A percentile compares a stretch with the other conserved stretches of the same genome.
Evolutionary conservation across 163 green algal genomes (phyloP).

Genomic region (Picocystis sp.): DNA sequence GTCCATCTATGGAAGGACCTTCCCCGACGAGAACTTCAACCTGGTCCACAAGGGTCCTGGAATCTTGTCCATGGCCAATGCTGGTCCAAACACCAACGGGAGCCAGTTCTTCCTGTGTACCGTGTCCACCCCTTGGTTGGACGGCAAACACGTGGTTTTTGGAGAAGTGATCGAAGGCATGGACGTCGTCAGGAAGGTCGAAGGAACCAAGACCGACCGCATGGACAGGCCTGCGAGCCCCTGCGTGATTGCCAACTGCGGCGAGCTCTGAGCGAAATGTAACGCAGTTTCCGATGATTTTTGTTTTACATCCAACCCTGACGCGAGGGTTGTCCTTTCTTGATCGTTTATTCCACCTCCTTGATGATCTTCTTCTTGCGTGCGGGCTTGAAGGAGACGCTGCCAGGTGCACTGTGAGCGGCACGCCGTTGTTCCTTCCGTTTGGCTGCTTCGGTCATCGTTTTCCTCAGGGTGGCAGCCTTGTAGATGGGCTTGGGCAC

Average conservation of each 20-base stretch:
- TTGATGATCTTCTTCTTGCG: slow-evolving; percentile 79
- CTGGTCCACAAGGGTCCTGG: slow-evolving; percentile 45
- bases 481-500: slow-evolving; percentile 62
- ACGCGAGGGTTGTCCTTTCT: neutral
- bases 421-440: slow-evolving; percentile 49
- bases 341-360: slow-evolving; percentile 47
- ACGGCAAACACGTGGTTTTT: slow-evolving; percentile 52
- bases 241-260: slow-evolving; percentile 38
- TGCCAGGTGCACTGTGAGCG: slow-evolving; percentile 56
- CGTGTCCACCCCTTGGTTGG: slow-evolving; percentile 34
- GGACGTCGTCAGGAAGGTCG: slow-evolving; percentile 39
- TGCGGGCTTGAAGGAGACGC: slow-evolving; percentile 49
- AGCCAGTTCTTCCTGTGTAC: slow-evolving; percentile 63
- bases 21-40: slow-evolving; percentile 67
- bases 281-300: neutral
- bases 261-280: slow-evolving; percentile 23
- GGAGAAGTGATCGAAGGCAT: slow-evolving; percentile 41
- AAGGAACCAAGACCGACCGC: slow-evolving; percentile 21
- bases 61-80: slow-evolving; percentile 72
- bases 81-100: slow-evolving; percentile 65
- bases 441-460: slow-evolving; percentile 50
- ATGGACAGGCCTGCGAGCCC: slow-evolving; percentile 33
- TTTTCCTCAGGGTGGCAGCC: slow-evolving; percentile 39
- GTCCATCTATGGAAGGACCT: slow-evolving; percentile 85
- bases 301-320: slow-evolving; percentile 12